phyloP scores from a whole-genome alignment of 2,329 filamentous ascomycete genomes.

The Hypoxylon sp. region DNA sequence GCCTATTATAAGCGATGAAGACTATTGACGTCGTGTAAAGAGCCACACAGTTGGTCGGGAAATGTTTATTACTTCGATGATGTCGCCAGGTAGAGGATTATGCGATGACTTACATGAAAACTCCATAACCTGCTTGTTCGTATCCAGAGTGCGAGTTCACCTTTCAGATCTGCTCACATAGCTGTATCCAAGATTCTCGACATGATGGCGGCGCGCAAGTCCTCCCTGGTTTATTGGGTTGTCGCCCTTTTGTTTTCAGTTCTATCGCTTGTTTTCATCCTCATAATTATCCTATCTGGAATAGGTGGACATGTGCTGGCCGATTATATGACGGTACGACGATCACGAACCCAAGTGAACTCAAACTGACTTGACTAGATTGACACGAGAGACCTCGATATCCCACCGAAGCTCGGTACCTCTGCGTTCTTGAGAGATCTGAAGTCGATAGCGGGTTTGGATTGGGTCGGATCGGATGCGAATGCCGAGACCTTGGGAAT shows the following conservation, averaged over 20 bases:
- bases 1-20: background rate
- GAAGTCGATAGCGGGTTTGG: constrained; percentile 50
- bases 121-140: background rate
- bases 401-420: constrained; percentile 51
- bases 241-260: constrained; percentile 45
- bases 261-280: constrained; percentile 45
- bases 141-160: background rate
- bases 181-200: constrained; percentile 3
- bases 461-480: constrained; percentile 51
- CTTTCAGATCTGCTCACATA: background rate
- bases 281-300: constrained; percentile 52
- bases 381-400: constrained; percentile 49
- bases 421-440: constrained; percentile 54
- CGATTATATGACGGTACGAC: constrained; percentile 54
- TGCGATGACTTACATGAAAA: constrained; percentile 16
- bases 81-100: background rate
- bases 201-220: constrained; percentile 33
- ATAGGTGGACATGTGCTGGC: constrained; percentile 46
- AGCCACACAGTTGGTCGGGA: background rate
- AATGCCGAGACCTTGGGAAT: constrained; percentile 50
- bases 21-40: background rate
- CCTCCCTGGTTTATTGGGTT: constrained; percentile 27
- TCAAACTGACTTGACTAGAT: constrained; percentile 44
- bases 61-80: constrained; percentile 17
- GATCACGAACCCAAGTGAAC: background rate